A percentile compares a stretch with the other conserved stretches of the same genome.
Evolutionary conservation across 208 protist genomes (phyloP).

Genomic region (Crithidia bombi): DNA sequence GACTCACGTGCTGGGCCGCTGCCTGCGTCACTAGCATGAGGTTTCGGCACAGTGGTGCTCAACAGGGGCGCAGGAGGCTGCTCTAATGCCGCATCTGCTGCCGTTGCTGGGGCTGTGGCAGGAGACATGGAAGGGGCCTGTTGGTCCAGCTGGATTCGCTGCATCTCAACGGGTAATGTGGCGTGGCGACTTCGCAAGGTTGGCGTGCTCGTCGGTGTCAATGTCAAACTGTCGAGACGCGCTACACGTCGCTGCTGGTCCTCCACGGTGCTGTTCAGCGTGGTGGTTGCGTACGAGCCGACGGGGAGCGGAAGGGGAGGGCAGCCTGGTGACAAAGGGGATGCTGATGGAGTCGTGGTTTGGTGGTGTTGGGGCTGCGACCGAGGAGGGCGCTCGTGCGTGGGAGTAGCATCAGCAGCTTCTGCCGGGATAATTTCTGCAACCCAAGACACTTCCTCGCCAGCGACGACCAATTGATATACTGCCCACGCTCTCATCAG

Average conservation of each 20-base stretch:
- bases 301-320: conserved; percentile 23
- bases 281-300: conserved; percentile 32
- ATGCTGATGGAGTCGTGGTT: background rate
- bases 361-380: background rate
- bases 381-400: background rate
- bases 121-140: background rate
- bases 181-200: conserved; percentile 35
- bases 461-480: conserved; percentile 40
- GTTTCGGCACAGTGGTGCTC: too few species aligned
- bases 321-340: conserved; percentile 13
- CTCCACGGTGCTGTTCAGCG: conserved; percentile 31
- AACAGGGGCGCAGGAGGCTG: too few species aligned
- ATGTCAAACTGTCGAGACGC: conserved; percentile 29
- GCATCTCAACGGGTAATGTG: conserved; percentile 31
- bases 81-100: background rate
- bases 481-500: conserved; percentile 63
- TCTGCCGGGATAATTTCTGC: background rate
- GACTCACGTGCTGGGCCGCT: too few species aligned
- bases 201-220: conserved; percentile 28
- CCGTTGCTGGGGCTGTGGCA: background rate
- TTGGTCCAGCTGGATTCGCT: conserved; percentile 36
- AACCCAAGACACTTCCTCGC: conserved; percentile 20
- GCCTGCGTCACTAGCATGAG: too few species aligned
- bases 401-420: too few species aligned
- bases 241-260: conserved; percentile 40